phyloP scores from a whole-genome alignment of 352 stramenopile genomes.

The Phytophthora hybrid region DNA sequence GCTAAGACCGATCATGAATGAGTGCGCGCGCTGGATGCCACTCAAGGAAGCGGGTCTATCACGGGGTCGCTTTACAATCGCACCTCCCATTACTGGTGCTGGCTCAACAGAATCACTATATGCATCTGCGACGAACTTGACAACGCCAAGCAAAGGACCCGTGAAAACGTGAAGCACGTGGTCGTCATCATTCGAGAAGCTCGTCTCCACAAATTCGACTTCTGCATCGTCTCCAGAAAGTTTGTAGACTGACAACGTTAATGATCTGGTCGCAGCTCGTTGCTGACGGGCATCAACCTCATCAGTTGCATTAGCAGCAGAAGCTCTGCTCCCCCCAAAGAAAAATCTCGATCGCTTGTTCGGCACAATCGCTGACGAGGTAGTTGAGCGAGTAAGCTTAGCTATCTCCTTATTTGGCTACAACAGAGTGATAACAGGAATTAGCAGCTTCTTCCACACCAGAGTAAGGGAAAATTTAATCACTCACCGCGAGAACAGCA shows the following conservation, averaged over 20 bases:
- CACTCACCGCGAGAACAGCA: constrained; percentile 57
- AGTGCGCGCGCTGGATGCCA: constrained; percentile 60
- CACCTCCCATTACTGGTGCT: constrained; percentile 21
- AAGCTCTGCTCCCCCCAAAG: constrained; percentile 61
- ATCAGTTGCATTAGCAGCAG: constrained; percentile 33
- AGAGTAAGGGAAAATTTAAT: neutral
- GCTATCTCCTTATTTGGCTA: constrained; percentile 64
- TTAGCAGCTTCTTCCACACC: neutral
- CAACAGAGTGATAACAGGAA: neutral
- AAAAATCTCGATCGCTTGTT: constrained; percentile 69
- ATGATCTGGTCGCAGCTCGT: constrained; percentile 47
- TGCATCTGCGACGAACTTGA: constrained; percentile 55
- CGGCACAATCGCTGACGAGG: constrained; percentile 48
- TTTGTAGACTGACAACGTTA: constrained; percentile 44
- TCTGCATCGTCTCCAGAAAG: constrained; percentile 48
- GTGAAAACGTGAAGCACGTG: constrained; percentile 77
- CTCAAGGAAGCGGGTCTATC: constrained; percentile 46
- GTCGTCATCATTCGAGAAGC: constrained; percentile 59
- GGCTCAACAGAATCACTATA: constrained; percentile 22
- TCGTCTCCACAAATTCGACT: constrained; percentile 64
- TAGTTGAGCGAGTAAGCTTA: constrained; percentile 42
- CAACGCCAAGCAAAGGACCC: constrained; percentile 69
- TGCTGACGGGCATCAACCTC: constrained; percentile 45
- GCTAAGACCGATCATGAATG: constrained; percentile 54
- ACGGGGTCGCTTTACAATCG: constrained; percentile 29